These are phyloP conservation scores for Mortierella sp. DNA, from an alignment of 371 early-diverging fungal species.

Conservation along the genomic window DNA sequence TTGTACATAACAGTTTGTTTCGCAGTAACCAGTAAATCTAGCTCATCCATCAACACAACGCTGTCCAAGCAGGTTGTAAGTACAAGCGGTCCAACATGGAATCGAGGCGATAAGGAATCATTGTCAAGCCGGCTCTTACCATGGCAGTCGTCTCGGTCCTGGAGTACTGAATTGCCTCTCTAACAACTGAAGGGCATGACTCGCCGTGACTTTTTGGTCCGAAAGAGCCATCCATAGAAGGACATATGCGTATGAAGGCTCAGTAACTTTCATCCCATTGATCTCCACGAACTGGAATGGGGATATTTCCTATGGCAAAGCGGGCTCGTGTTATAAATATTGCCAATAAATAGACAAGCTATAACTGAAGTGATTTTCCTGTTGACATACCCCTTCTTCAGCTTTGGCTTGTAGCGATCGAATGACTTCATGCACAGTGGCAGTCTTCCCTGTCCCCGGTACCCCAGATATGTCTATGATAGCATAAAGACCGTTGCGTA, in stretches of 20 bases:
- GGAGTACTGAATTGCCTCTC: conserved; percentile 76
- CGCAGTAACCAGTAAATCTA: conserved; percentile 95
- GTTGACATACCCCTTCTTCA: conserved; percentile 67
- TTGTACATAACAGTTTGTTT: conserved; percentile 97
- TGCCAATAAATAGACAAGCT: background rate
- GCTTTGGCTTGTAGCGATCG: conserved; percentile 77
- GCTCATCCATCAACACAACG: conserved; percentile 97
- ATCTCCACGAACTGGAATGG: conserved; percentile 92
- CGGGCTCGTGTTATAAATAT: background rate
- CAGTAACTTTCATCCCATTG: conserved; percentile 96
- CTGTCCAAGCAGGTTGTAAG: conserved; percentile 50
- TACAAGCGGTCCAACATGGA: background rate
- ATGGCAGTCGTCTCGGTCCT: conserved; percentile 47
- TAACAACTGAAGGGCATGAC: conserved; percentile 83
- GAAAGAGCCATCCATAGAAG: conserved; percentile 85
- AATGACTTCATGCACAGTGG: conserved; percentile 92
- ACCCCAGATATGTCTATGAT: conserved; percentile 91
- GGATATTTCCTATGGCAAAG: conserved; percentile 63
- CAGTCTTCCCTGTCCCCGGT: conserved; percentile 99
- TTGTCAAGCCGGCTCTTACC: conserved; percentile 14
- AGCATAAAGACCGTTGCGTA: background rate
- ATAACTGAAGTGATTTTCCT: background rate
- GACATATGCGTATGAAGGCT: conserved; percentile 90
- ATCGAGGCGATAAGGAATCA: background rate
- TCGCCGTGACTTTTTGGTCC: conserved; percentile 72